These are phyloP conservation scores for Saccharomyces hybrid DNA, from an alignment of 1,139 yeast genomes.

Conservation along the genomic window DNA sequence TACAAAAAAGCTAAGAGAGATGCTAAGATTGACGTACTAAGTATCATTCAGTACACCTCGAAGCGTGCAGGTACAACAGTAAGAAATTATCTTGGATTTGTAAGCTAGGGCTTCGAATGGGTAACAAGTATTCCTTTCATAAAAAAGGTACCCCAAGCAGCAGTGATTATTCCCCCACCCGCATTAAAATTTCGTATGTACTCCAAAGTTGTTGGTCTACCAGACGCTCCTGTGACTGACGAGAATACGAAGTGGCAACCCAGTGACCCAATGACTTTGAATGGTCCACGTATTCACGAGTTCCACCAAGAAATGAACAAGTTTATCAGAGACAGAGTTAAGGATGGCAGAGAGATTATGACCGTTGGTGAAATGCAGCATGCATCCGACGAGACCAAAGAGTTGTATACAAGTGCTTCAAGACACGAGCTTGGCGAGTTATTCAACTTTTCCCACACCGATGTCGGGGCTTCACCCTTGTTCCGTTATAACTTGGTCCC, in stretches of 20 bases:
- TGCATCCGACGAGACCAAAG: slow-evolving; percentile 38
- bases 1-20: too few species aligned
- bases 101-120: too few species aligned
- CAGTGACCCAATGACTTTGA: slow-evolving; percentile 31
- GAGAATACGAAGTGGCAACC: slow-evolving; percentile 40
- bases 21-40: too few species aligned
- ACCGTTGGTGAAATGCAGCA: slow-evolving; percentile 52
- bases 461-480: slow-evolving; percentile 36
- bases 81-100: too few species aligned
- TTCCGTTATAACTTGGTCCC: slow-evolving; percentile 36
- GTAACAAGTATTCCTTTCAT: too few species aligned
- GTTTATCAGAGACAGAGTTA: slow-evolving; percentile 30
- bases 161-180: too few species aligned
- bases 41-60: too few species aligned
- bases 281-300: slow-evolving; percentile 52
- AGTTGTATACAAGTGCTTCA: slow-evolving; percentile 44
- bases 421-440: slow-evolving; percentile 47
- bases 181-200: slow-evolving; percentile 27
- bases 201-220: slow-evolving; percentile 42
- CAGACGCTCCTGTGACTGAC: slow-evolving; percentile 33
- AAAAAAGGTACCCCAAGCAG: too few species aligned
- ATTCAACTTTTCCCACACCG: slow-evolving; percentile 43
- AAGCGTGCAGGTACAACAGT: too few species aligned
- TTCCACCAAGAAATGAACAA: slow-evolving; percentile 47
- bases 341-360: slow-evolving; percentile 45